These are phyloP conservation scores for Colletotrichum coccodes DNA, from an alignment of 2,329 filamentous ascomycete species.

Conservation along the genomic window DNA sequence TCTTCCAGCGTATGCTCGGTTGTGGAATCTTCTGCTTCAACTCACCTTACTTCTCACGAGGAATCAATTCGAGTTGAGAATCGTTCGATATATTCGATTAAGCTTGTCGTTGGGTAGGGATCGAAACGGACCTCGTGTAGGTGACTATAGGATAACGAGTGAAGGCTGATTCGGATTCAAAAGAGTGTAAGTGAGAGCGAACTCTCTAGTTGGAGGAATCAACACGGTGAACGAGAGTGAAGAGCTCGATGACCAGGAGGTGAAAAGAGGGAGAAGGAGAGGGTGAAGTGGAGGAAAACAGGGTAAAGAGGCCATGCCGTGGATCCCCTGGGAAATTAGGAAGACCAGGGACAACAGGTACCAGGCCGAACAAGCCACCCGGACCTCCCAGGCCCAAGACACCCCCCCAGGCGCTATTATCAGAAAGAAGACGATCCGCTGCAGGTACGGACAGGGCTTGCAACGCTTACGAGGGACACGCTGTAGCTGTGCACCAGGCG, in stretches of 20 bases:
- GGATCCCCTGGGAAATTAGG: slow-evolving; percentile 32
- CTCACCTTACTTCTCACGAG: slow-evolving; percentile 25
- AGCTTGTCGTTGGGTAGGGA: slow-evolving; percentile 1
- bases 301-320: slow-evolving; percentile 32
- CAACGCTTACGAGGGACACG: not conserved
- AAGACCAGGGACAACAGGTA: slow-evolving; percentile 13
- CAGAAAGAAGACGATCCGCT: slow-evolving; percentile 27
- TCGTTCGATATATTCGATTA: slow-evolving; percentile 4
- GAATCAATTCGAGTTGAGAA: slow-evolving; percentile 5
- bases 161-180: slow-evolving; percentile 30
- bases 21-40: not conserved
- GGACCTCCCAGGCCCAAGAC: not conserved
- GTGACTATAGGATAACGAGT: slow-evolving; percentile 28
- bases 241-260: slow-evolving; percentile 27
- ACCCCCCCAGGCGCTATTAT: slow-evolving; percentile 18
- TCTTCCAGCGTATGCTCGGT: not conserved
- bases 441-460: slow-evolving; percentile 27
- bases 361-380: slow-evolving; percentile 22
- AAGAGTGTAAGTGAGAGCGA: slow-evolving; percentile 34
- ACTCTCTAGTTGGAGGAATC: slow-evolving; percentile 34
- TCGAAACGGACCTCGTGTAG: slow-evolving; percentile 13
- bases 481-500: not conserved
- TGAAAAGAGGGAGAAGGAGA: slow-evolving; percentile 32
- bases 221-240: slow-evolving; percentile 29
- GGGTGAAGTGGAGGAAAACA: slow-evolving; percentile 31